Conservation (phyloP, 2,329 filamentous ascomycete species). For the Ascochyta pisi region DNA sequence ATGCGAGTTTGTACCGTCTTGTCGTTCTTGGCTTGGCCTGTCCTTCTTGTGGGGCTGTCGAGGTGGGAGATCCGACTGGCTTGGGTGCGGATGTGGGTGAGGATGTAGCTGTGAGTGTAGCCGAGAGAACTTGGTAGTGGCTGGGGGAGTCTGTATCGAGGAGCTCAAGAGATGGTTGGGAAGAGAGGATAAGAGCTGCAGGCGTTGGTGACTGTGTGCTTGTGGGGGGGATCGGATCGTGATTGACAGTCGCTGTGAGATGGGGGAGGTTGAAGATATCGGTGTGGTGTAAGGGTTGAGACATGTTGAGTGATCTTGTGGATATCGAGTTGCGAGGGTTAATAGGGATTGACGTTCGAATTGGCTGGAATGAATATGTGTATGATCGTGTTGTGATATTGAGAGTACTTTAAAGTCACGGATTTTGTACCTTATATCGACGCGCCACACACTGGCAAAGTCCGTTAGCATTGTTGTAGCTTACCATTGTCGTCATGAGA, state of each 20-base stretch:
- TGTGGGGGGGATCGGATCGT: background rate
- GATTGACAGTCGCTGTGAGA: background rate
- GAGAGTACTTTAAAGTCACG: background rate
- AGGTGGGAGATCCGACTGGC: background rate
- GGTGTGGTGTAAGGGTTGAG: background rate
- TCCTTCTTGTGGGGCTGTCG: background rate
- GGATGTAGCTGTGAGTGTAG: background rate
- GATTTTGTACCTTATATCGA: background rate
- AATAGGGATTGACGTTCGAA: background rate
- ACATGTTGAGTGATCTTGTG: background rate
- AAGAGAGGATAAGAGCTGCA: no score
- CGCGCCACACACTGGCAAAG: background rate
- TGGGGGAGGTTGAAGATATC: background rate
- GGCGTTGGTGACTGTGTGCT: background rate
- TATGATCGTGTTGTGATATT: no score
- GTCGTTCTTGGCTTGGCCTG: background rate
- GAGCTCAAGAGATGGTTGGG: background rate
- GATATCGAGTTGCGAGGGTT: background rate
- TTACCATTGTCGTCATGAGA: conserved; percentile 1
- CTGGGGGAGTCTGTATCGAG: background rate
- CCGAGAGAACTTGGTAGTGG: background rate
- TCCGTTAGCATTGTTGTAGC: conserved; percentile 6
- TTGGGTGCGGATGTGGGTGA: no score
- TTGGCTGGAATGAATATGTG: background rate
- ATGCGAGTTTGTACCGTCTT: background rate